Base-by-base conservation (phyloP, 2,329 filamentous ascomycete genomes). In the Stagonosporopsis chrysanthemi region DNA sequence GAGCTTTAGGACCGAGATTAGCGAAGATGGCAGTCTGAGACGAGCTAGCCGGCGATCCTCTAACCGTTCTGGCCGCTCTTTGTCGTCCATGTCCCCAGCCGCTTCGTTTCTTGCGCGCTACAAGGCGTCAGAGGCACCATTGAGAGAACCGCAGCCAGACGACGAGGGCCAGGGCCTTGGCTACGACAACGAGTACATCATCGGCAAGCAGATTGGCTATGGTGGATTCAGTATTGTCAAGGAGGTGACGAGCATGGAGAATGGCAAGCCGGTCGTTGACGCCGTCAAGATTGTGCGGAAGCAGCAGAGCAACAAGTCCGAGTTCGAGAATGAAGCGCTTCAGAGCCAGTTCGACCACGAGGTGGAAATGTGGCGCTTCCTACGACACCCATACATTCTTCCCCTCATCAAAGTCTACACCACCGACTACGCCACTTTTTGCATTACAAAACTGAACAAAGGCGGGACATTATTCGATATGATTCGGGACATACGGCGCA, bases 261-360 rank as follows among this genome's bases (percentile, higher is more conserved):
- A 78, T 31, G 83, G 82, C 29, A 76, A 80, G 46, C 82, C 82
- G 36, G 78, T 82, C 39, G 80, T 83, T n/a, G 82, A 82, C 50
- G 87, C 87, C 2, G 87, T 90, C 60, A 90, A 90, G 70, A 88
- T 90, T 63, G 86, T 90, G 17, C 85, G 82, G 60, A 88, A 87
- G 67, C 78, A 83, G 46, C 78, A 87, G 22, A 71, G 76, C 11
- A 81, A 82, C 51, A 83, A 82, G 61, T 80, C 79, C 26, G 86
- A 89, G 60, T 74, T 77, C 17, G 85, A 88, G 63, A 89, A 89
- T 61, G 87, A 90, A 38, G 82, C 83, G 61, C 81, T 86, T 12
- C 87, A 89, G 68, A 84, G 86, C 11, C 84, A 88, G 62, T 87
- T 90, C 58, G 87, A 89, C 66, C 87, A 89, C 60, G 87, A 90